Evolutionary conservation across 352 stramenopile genomes (phyloP), one percentile per base, ranked within the genome.

Genomic region (Elongisporangium senticosum): DNA sequence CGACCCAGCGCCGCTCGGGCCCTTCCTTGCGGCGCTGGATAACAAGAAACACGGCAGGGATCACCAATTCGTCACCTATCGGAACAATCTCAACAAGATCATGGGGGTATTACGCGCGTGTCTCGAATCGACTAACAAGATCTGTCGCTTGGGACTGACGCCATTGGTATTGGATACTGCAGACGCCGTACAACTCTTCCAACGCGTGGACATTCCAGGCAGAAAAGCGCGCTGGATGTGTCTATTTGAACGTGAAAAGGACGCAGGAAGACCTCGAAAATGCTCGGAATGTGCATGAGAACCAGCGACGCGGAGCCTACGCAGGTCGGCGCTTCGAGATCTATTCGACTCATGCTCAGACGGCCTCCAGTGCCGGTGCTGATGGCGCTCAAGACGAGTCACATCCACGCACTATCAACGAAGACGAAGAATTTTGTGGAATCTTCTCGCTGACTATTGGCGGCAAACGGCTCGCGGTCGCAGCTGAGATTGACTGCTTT

Each of bases 21-120:
- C 80, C 8, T 65, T 90, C 21, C 61, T 89, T 19, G 61, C 58
- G 17, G 67, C 76, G 4, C 49, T 90, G 33, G 48, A 72, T 6
- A 69, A 86, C 48, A 82, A 79, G 23, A 68, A 89, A 43, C 43
- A 59, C 24, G 49, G 49, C 53, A 68, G 26, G 39, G 55, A 3
- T 0, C 72, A 71, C 19, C 72, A 89, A 39, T 79, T 93, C 51
- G 66, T 90, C 54, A 93, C 77, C 33, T 93, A 69, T 51, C 68
- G 83, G 37, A 93, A 93, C 69, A 90, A 93, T 56, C 58, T 93
- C 47, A 93, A 93, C 75, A 93, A 90, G 51, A 89, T 93, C 57
- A 77, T 93, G 55, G 77, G 76, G 4, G 83, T 93, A 58, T 64
- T 74, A 24, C 4, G 26, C n/a, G 17, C 19, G 21, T 43, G 21